These are phyloP conservation scores for Glebionis coronaria DNA, from an alignment of 129 eudicot genomes.

Conservation along the genomic window DNA sequence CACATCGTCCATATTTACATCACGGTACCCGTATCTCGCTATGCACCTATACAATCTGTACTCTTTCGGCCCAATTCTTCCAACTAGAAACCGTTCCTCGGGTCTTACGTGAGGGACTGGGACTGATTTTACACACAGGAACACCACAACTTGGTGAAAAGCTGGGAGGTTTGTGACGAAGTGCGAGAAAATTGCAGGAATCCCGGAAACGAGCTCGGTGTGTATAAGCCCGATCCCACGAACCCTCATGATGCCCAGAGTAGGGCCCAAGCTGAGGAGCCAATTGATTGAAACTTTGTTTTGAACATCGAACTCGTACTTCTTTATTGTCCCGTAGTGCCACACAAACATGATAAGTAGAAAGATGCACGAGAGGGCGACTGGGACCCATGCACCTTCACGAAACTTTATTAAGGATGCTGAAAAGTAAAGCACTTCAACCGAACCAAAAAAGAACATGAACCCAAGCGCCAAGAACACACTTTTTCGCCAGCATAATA, in stretches of 20 bases:
- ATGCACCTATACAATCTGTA: constrained; percentile 69
- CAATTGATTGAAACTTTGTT: constrained; percentile 80
- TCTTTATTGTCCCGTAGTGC: constrained; percentile 76
- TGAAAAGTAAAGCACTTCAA: constrained; percentile 80
- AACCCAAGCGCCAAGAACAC: constrained; percentile 53
- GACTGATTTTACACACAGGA: constrained; percentile 71
- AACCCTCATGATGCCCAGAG: constrained; percentile 75
- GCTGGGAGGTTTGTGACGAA: constrained; percentile 89
- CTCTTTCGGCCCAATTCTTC: constrained; percentile 76
- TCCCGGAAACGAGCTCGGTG: constrained; percentile 81
- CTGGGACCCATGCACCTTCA: constrained; percentile 95
- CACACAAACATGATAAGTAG: constrained; percentile 60
- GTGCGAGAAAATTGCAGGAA: constrained; percentile 84
- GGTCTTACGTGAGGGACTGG: constrained; percentile 88
- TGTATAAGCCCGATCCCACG: constrained; percentile 78
- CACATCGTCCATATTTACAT: constrained; percentile 59
- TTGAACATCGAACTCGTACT: constrained; percentile 75
- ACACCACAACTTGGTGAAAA: constrained; percentile 74
- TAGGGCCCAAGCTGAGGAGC: constrained; percentile 64
- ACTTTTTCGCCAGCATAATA: constrained; percentile 70
- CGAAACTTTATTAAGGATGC: constrained; percentile 81
- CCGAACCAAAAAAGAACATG: constrained; percentile 67
- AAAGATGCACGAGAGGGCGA: constrained; percentile 62
- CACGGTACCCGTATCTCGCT: constrained; percentile 79
- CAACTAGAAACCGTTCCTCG: constrained; percentile 77